phyloP scores from a whole-genome alignment of 2,329 filamentous ascomycete genomes.

The Waltergamsia citrina region DNA sequence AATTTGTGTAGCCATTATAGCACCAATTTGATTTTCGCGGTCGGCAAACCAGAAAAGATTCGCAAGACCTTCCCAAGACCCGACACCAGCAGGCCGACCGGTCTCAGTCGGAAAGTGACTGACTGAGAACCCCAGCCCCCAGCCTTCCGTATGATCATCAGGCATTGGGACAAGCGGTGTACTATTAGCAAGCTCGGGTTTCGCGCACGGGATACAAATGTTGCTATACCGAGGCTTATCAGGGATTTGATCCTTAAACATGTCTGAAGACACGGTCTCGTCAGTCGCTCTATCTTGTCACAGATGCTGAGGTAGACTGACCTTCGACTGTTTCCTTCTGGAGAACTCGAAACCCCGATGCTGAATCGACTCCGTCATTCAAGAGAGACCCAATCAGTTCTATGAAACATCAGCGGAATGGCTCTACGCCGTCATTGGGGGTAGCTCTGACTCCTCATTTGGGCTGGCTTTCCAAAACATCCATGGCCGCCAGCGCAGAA shows the following conservation, averaged over 20 bases:
- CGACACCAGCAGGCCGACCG: slow-evolving; percentile 40
- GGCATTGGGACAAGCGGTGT: slow-evolving; percentile 35
- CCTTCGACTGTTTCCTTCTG: slow-evolving; percentile 45
- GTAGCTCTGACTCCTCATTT: slow-evolving; percentile 26
- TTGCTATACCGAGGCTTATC: slow-evolving; percentile 42
- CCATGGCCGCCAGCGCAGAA: too few species aligned
- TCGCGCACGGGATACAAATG: slow-evolving; percentile 31
- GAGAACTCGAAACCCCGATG: slow-evolving; percentile 39
- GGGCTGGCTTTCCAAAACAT: slow-evolving; percentile 29
- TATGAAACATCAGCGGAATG: slow-evolving; percentile 39
- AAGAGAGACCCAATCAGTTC: slow-evolving; percentile 2
- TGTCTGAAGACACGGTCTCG: too few species aligned
- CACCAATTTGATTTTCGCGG: slow-evolving; percentile 46
- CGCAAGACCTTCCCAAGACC: slow-evolving; percentile 47
- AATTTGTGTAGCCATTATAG: slow-evolving; percentile 39
- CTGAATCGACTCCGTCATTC: neutral
- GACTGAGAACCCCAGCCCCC: slow-evolving; percentile 52
- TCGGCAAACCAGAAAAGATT: slow-evolving; percentile 58
- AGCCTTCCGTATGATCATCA: slow-evolving; percentile 47
- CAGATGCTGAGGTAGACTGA: too few species aligned
- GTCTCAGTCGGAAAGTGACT: slow-evolving; percentile 32
- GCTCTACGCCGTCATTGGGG: slow-evolving; percentile 48
- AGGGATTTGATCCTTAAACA: slow-evolving; percentile 57
- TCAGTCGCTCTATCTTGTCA: too few species aligned
- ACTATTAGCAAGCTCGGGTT: slow-evolving; percentile 36